Conservation (phyloP, 2,329 filamentous ascomycete genomes). For the Hypoxylon sp. region DNA sequence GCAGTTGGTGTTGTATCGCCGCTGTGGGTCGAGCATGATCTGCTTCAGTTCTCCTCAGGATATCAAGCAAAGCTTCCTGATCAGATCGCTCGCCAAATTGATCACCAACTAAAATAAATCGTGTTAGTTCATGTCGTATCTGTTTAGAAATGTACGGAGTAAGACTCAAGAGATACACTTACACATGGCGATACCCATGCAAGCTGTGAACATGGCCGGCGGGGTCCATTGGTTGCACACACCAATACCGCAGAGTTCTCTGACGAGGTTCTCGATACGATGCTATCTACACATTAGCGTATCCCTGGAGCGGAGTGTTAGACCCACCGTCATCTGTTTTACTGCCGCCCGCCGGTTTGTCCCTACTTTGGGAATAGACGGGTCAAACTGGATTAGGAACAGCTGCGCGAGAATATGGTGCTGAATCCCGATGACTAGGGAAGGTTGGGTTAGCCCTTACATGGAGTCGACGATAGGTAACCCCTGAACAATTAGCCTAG, state of each 20-base stretch:
- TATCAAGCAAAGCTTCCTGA: slow-evolving; percentile 61
- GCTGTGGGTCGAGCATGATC: slow-evolving; percentile 66
- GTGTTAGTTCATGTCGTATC: slow-evolving; percentile 17
- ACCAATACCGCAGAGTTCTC: slow-evolving; percentile 69
- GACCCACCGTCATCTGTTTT: slow-evolving; percentile 55
- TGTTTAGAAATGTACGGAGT: slow-evolving; percentile 1
- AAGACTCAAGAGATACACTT: slow-evolving; percentile 19
- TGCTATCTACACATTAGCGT: slow-evolving; percentile 50
- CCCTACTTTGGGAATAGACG: slow-evolving; percentile 63
- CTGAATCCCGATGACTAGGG: slow-evolving; percentile 67
- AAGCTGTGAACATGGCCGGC: slow-evolving; percentile 67
- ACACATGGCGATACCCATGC: slow-evolving; percentile 67
- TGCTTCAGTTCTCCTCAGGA: slow-evolving; percentile 60
- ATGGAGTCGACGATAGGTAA: background rate
- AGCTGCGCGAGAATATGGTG: slow-evolving; percentile 70
- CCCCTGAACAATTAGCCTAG: background rate
- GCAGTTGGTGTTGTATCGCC: slow-evolving; percentile 60
- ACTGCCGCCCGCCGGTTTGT: slow-evolving; percentile 52
- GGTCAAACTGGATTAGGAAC: slow-evolving; percentile 68
- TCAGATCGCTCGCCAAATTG: slow-evolving; percentile 59
- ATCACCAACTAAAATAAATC: slow-evolving; percentile 57
- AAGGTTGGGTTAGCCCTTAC: slow-evolving; percentile 16
- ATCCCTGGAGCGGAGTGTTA: slow-evolving; percentile 7
- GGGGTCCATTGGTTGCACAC: slow-evolving; percentile 66
- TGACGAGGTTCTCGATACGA: slow-evolving; percentile 60